Evolutionary conservation across 2,329 filamentous ascomycete species (phyloP).

Genomic region (Penicillium sp.): DNA sequence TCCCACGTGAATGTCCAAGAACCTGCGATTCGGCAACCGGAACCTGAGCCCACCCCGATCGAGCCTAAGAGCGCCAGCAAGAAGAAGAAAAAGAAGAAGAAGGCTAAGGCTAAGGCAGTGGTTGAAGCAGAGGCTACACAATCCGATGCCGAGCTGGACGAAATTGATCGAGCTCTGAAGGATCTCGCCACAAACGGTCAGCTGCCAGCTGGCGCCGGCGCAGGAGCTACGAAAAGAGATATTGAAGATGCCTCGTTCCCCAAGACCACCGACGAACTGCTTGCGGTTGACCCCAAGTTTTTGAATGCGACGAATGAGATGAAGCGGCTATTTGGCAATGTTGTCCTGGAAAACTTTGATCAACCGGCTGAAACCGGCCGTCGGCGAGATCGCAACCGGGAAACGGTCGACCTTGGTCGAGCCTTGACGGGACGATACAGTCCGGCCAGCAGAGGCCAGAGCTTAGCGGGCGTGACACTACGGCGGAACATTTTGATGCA

Average conservation of each 20-base stretch:
- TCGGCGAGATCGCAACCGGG: slow-evolving; percentile 58
- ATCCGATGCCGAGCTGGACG: slow-evolving; percentile 53
- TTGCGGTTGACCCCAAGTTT: slow-evolving; percentile 68
- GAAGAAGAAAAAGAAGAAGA: slow-evolving; percentile 57
- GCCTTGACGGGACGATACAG: slow-evolving; percentile 57
- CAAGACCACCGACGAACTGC: slow-evolving; percentile 52
- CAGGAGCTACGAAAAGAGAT: slow-evolving; percentile 39
- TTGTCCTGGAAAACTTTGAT: slow-evolving; percentile 62
- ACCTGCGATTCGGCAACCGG: slow-evolving; percentile 25
- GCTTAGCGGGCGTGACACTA: slow-evolving; percentile 69
- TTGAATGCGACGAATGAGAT: slow-evolving; percentile 91
- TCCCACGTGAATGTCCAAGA: slow-evolving; percentile 28
- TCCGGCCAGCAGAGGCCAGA: slow-evolving; percentile 60
- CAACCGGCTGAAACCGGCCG: slow-evolving; percentile 52
- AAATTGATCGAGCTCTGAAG: slow-evolving; percentile 67
- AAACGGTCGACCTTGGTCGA: slow-evolving; percentile 54
- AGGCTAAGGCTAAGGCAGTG: slow-evolving; percentile 35
- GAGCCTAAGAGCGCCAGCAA: slow-evolving; percentile 56
- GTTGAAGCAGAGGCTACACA: slow-evolving; percentile 19
- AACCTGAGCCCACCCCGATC: slow-evolving; percentile 23
- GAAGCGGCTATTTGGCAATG: slow-evolving; percentile 70
- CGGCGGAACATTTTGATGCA: slow-evolving; percentile 82
- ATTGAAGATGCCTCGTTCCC: slow-evolving; percentile 36
- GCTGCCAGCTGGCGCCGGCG: slow-evolving; percentile 18
- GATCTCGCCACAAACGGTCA: slow-evolving; percentile 55